Evolutionary conservation across 805 yeast genomes (phyloP), one percentile per base, ranked within the genome.

Genomic region (Candida nemodendra): DNA sequence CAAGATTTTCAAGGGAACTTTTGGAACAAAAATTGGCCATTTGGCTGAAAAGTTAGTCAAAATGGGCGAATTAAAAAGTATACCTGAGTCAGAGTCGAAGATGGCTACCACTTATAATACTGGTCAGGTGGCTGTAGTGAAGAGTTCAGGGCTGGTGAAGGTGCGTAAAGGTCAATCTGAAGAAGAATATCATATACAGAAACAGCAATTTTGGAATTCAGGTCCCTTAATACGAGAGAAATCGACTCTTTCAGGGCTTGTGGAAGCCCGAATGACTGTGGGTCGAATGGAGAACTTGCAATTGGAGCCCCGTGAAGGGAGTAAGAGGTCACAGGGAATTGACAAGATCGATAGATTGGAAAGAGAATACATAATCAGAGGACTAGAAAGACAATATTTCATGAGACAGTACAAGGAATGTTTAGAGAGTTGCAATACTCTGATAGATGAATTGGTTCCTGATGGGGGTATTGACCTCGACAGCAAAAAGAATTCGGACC

Each of bases 131-230:
- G 43, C 62, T 2, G 75, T 73, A 4, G 57, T 62, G 24, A 72
- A 66, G 40, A 64, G 73, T 1, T 68, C 76, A 1, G 79, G 79
- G 0, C 63, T 68, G 38, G 53, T 57, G 3, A 72, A 69, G 38
- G 57, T 69, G 18, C 71, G 96, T 28, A 86, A 84, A 50, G 81
- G 79, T 0, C 96, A 88, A 54, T 53, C 82, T 0, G 79, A 77
- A 28, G 90, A 80, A 37, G 84, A 76, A 39, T 88, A 64, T 47
- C 61, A 54, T 23, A 53, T 42, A 7, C 91, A 88, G 57, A 63
- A 65, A 43, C 44, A 45, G 3, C 74, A 71, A 50, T 87, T 78
- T 53, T 61, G 59, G 45, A 32, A 48, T 0, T 54, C 65, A 0
- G 95, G 95, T 0, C 93, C 95, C 0, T 62, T 66, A 1, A 51